Evolutionary conservation across 2,329 filamentous ascomycete species (phyloP), one percentile per base, ranked within the genome.

Genomic region (Bisporella sp.): DNA sequence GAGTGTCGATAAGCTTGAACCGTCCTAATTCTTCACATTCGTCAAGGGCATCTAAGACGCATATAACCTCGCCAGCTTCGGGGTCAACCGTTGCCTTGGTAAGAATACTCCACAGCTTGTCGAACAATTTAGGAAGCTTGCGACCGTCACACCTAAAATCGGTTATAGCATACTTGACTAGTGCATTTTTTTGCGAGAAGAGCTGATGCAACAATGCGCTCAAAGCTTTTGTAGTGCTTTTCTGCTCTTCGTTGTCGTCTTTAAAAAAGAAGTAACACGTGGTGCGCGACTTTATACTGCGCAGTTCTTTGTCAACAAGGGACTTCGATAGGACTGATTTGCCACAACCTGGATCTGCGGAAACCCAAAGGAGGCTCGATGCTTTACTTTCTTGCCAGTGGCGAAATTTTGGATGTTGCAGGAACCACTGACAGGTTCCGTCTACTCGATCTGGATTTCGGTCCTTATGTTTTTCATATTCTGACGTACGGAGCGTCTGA

Each of bases 151-250:
- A 49, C 1, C 47, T 41, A 40, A 48, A 64, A 9, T 57, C 44
- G 30, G 29, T 0, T 50, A 68, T 60, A 4, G 66, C 69, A 61
- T 71, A 58, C 40, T 55, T 31, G 11, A 71, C 62, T 21, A 71
- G 50, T 13, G 6, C 44, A 1, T 61, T 63, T 5, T 62, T 62
- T 5, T 65, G 54, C 2, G 50, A 55, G 47, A 71, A 68, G 0
- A 73, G 57, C 46, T 73, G 68, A 46, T 72, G 69, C 4, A 73
- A 58, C 6, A 73, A 5, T 1, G 69, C 68, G 45, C 68, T 71
- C n/a, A 72, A 59, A 0, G 68, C 68, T 53, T 68, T 64, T 0
- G 52, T 39, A 29, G 63, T 48, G 1, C 56, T 70, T 37, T 69
- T 64, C 42, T 72, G 69, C 39, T 66, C 61, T 48, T 65, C 53